Evolutionary conservation across 148 eudicot genomes (phyloP), one percentile per base, ranked within the genome.

Genomic region (Beta vulgaris): DNA sequence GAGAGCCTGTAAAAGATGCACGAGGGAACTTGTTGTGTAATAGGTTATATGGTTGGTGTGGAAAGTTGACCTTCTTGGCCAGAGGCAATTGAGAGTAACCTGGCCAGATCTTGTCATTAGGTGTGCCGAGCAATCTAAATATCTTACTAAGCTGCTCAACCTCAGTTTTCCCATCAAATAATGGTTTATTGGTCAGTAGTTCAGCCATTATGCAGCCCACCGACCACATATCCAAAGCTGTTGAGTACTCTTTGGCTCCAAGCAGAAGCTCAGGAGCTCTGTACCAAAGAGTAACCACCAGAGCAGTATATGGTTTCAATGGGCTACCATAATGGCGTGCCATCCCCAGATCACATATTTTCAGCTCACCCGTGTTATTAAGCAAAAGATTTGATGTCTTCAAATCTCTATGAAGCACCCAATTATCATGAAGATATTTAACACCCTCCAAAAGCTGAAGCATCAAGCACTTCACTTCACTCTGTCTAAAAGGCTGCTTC

Each of bases 211-310:
- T 90, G 83, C 98, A 93, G 59, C 98, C 98, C 16, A 91, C 80
- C 0, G 97, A 91, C 98, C 98, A 94, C 97, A 94, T 91, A 76
- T 94, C 96, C 70, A 89, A 80, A 62, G 97, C 97, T 39, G 98
- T 91, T 23, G 98, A 89, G 76, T 93, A 93, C 64, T 87, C 79
- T 80, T 85, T 87, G 58, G 88, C 76, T 72, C 97, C 98, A 66
- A 93, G 85, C 36, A 93, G 83, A 65, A 93, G 91, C 73, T 93
- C 98, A 36, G 98, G 98, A 25, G 98, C 92, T 88, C 97, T 91
- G 86, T 94, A 94, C 97, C 98, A 94, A 76, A 94, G 84, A 71
- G 98, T 90, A 55, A 91, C 98, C 48, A 91, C 97, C 84, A 88
- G 74, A 9, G 84, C 72, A 72, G 98, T 94, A 72, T 83, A 94